These are phyloP conservation scores for Arabidopsis lyrata DNA, from an alignment of 441 rosid species.

Conservation along the genomic window DNA sequence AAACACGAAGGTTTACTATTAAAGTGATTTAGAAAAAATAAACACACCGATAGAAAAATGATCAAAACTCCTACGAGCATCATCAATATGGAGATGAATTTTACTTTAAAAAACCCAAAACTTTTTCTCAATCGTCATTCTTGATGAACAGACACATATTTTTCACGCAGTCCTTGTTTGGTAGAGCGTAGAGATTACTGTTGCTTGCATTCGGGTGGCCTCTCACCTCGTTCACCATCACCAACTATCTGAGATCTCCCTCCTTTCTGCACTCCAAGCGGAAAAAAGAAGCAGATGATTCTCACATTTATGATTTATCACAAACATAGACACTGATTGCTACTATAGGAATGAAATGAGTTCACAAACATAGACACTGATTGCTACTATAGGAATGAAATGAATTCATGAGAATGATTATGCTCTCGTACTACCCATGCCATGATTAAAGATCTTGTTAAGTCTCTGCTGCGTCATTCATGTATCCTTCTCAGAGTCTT, in stretches of 20 bases:
- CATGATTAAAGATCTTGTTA: conserved; percentile 12
- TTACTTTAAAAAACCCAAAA: background rate
- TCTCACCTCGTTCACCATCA: conserved; percentile 68
- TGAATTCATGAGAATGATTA: background rate
- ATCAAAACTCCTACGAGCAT: conserved; percentile 33
- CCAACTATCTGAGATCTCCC: conserved; percentile 51
- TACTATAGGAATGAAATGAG: background rate
- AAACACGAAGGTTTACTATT: background rate
- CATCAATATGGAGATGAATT: conserved; percentile 13
- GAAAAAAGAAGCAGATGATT: background rate
- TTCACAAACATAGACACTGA: background rate
- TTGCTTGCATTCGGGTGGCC: conserved; percentile 94
- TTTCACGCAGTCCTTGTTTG: background rate
- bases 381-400: background rate
- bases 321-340: background rate
- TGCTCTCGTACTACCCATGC: background rate
- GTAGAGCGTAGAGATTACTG: conserved; percentile 49
- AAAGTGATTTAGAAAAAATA: conserved; percentile 4
- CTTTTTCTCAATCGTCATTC: conserved; percentile 8
- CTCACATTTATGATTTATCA: background rate
- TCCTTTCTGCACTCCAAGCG: conserved; percentile 50
- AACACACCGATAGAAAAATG: conserved; percentile 5
- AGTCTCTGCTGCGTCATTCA: background rate
- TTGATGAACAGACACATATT: background rate
- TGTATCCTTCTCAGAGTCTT: conserved; percentile 5